Evolutionary conservation across 805 yeast genomes (phyloP).

Genomic region (Metschnikowia borealis): DNA sequence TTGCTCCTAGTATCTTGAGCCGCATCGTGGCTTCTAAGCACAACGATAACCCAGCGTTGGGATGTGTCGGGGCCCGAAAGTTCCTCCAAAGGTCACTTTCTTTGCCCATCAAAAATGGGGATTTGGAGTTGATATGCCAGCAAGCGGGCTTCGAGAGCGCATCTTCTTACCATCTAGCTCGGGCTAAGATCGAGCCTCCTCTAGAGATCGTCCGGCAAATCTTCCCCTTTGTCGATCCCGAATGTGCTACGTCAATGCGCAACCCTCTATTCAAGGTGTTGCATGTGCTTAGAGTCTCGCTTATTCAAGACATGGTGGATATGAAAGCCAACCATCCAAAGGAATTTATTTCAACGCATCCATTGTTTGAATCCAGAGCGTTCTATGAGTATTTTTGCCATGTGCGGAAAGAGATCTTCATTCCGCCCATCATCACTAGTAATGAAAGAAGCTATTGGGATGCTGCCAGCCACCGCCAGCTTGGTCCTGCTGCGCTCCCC

Average conservation of each 20-base stretch:
- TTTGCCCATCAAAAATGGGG: slow-evolving; percentile 11
- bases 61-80: neutral
- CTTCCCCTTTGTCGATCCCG: slow-evolving; percentile 26
- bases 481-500: neutral
- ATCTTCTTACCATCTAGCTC: slow-evolving; percentile 16
- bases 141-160: slow-evolving; percentile 23
- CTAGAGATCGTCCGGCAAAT: slow-evolving; percentile 20
- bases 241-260: slow-evolving; percentile 9
- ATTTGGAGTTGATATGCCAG: slow-evolving; percentile 14
- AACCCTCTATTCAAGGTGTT: slow-evolving; percentile 14
- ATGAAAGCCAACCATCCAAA: slow-evolving; percentile 20
- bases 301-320: slow-evolving; percentile 31
- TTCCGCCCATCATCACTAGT: neutral
- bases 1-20: slow-evolving; percentile 19
- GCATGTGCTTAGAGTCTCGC: slow-evolving; percentile 18
- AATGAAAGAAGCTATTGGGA: neutral
- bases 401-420: neutral
- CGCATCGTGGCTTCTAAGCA: slow-evolving; percentile 17
- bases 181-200: slow-evolving; percentile 26
- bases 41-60: slow-evolving; percentile 4
- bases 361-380: slow-evolving; percentile 20
- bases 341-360: slow-evolving; percentile 23
- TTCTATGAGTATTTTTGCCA: slow-evolving; percentile 18
- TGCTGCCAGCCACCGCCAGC: neutral
- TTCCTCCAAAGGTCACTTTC: neutral